Evolutionary conservation across 805 yeast genomes (phyloP), one percentile per base, ranked within the genome.

Genomic region (Saccharomycopsis sp.): DNA sequence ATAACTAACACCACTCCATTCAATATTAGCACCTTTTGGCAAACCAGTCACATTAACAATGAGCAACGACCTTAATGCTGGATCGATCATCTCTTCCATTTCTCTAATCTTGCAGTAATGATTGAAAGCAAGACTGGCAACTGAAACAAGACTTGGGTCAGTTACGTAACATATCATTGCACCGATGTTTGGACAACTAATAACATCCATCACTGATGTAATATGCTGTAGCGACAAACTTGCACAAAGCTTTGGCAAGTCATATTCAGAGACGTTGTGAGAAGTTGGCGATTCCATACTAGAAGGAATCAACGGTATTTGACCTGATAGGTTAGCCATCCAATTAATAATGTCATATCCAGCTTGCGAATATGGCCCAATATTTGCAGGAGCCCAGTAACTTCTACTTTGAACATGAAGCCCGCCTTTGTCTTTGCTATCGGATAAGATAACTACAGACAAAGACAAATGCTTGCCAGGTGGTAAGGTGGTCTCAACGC

Each of bases 351-450:
- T 60, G 51, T 77, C 79, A 59, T 60, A 61, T 8, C 79, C 76
- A 0, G 89, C 75, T 61, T 93, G 98, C 0, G 98, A 90, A 59
- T 93, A 93, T 0, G 98, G 98, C 0, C 98, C 98, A 38, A 93
- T 93, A 54, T 93, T 93, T 29, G 95, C 90, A 0, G 98, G 98
- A 0, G 97, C 97, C 98, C 98, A 93, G 59, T 85, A 89, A 33
- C 97, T 88, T 48, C 89, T 71, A 1, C 97, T 88, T 55, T 93
- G 90, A 6, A 93, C 87, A 57, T 93, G 97, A 13, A 90, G 65
- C 0, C 97, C 96, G 52, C 53, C 0, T 22, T 37, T 27, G 59
- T 51, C 14, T 17, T 41, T 43, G 1, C 42, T 29, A 2, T 47
- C 24, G 5, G 44, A 29, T 1, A 78, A 55, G 0, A 73, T 72